Percentiles rank a stretch among this genome's conserved stretches.
Evolutionary conservation across 176 grass and related monocot species (phyloP).

Genomic region (Cenchrus fungigraminus): DNA sequence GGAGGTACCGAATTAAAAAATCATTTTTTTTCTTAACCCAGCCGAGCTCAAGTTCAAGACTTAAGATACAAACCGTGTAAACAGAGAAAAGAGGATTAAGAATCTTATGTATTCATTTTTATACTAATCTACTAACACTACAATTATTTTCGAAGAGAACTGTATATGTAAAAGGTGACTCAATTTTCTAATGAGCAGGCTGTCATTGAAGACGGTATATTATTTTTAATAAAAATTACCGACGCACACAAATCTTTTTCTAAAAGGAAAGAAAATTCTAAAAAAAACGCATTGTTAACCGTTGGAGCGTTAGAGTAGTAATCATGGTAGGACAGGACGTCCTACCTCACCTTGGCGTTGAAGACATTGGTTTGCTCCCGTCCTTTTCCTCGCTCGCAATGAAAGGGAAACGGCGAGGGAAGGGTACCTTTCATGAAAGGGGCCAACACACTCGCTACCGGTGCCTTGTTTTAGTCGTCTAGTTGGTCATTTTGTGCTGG

Average conservation of each 20-base stretch:
- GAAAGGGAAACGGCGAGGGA: slow-evolving; percentile 31
- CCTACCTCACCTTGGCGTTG: slow-evolving; percentile 13
- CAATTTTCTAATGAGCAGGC: too few relatives aligned
- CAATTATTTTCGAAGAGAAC: too few relatives aligned
- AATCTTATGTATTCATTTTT: too few relatives aligned
- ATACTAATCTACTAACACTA: too few relatives aligned
- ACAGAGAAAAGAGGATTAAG: too few relatives aligned
- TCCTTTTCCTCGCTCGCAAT: slow-evolving; percentile 27
- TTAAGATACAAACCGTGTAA: too few relatives aligned
- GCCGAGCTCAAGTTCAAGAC: too few relatives aligned
- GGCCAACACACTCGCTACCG: slow-evolving; percentile 33
- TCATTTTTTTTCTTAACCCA: too few relatives aligned
- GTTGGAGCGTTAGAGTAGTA: not conserved
- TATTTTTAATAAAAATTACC: too few relatives aligned
- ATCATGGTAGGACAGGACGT: not conserved
- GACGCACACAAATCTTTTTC: not conserved
- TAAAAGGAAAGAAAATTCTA: not conserved
- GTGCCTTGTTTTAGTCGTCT: not conserved
- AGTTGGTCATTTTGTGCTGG: slow-evolving; percentile 23
- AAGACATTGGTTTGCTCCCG: slow-evolving; percentile 20
- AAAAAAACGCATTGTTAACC: not conserved
- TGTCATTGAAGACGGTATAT: too few relatives aligned
- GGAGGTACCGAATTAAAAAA: too few relatives aligned
- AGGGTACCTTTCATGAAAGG: slow-evolving; percentile 32
- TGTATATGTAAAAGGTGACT: too few relatives aligned